A percentile compares a stretch with the other conserved stretches of the same genome.
These are phyloP conservation scores for Paramecium caudatum DNA, from an alignment of 73 alveolate genomes.

Conservation along the genomic window DNA sequence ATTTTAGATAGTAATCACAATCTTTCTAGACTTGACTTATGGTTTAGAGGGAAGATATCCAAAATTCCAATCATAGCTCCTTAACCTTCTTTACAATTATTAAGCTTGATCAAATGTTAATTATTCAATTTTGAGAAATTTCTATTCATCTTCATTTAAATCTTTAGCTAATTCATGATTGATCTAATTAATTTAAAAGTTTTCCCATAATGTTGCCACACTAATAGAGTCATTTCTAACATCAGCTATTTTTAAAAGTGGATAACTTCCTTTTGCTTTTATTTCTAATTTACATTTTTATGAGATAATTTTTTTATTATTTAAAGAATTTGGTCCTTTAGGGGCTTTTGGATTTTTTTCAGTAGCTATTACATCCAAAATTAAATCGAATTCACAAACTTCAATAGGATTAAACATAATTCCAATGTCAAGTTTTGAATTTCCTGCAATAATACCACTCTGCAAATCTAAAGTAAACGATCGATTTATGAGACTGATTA, in stretches of 20 bases:
- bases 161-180: slow-evolving; percentile 94
- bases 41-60: slow-evolving; percentile 91
- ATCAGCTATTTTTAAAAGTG: slow-evolving; percentile 96
- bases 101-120: slow-evolving; percentile 68
- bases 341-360: slow-evolving; percentile 91
- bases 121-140: slow-evolving; percentile 86
- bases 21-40: slow-evolving; percentile 88
- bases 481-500: slow-evolving; percentile 79
- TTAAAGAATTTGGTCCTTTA: slow-evolving; percentile 79
- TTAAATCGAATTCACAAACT: slow-evolving; percentile 92
- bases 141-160: slow-evolving; percentile 92
- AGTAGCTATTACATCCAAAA: slow-evolving; percentile 91
- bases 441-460: slow-evolving; percentile 96
- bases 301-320: slow-evolving; percentile 78
- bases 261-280: slow-evolving; percentile 98
- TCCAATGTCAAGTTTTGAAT: slow-evolving; percentile 94
- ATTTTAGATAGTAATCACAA: slow-evolving; percentile 94
- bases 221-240: slow-evolving; percentile 94
- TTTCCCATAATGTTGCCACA: slow-evolving; percentile 96
- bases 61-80: slow-evolving; percentile 91
- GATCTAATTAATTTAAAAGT: slow-evolving; percentile 91
- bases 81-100: slow-evolving; percentile 78
- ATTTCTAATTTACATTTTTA: slow-evolving; percentile 86
- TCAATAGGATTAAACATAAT: slow-evolving; percentile 95
- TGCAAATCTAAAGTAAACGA: slow-evolving; percentile 93